Conservation (phyloP, 2,329 filamentous ascomycete genomes). For the Waltergamsia citrina region DNA sequence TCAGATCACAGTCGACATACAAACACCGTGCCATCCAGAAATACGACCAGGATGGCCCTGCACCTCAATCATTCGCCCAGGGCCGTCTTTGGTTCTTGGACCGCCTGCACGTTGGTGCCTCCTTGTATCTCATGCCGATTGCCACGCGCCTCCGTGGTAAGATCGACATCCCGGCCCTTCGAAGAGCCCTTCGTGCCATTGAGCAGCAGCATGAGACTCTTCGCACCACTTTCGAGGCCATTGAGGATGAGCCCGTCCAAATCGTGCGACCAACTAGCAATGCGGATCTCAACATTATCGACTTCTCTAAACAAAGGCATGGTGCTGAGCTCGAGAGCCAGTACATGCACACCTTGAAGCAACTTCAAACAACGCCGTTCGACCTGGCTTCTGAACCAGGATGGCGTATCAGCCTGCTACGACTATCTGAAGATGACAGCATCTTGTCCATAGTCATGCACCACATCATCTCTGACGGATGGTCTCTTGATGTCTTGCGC, state of each 20-base stretch:
- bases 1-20: not conserved
- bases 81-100: slow-evolving; percentile 13
- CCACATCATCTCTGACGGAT: slow-evolving; percentile 6
- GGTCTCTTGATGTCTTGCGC: slow-evolving; percentile 5
- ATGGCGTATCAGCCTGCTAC: slow-evolving; percentile 6
- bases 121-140: slow-evolving; percentile 10
- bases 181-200: slow-evolving; percentile 6
- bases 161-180: slow-evolving; percentile 7
- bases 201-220: slow-evolving; percentile 11
- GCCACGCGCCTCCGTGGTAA: slow-evolving; percentile 7
- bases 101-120: slow-evolving; percentile 8
- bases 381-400: slow-evolving; percentile 2
- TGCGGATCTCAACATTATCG: slow-evolving; percentile 2
- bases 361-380: slow-evolving; percentile 5
- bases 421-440: slow-evolving; percentile 5
- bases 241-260: slow-evolving; percentile 6
- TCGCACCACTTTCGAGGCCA: slow-evolving; percentile 9
- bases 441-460: slow-evolving; percentile 7
- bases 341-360: slow-evolving; percentile 1
- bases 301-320: slow-evolving; percentile 3
- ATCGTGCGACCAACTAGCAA: slow-evolving; percentile 3
- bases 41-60: slow-evolving; percentile 5
- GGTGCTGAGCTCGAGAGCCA: not conserved
- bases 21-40: not conserved
- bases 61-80: slow-evolving; percentile 13